phyloP scores from a whole-genome alignment of 345 rosid species.

The Boechera retrofracta region DNA sequence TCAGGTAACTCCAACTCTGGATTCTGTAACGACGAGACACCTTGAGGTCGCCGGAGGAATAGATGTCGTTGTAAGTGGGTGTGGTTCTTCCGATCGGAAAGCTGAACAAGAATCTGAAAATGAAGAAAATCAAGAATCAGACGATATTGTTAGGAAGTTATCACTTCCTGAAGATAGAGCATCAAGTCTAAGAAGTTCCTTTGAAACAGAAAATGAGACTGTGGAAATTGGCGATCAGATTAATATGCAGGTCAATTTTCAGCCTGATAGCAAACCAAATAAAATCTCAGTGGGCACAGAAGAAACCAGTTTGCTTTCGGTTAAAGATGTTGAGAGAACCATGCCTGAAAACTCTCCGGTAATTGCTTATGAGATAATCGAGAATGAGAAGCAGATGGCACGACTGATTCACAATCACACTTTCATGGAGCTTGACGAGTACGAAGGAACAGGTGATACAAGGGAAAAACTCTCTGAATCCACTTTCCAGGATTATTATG shows the following conservation, averaged over 20 bases:
- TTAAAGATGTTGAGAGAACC: conserved; percentile 24
- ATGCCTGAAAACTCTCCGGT: conserved; percentile 19
- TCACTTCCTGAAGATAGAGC: conserved; percentile 45
- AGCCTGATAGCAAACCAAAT: conserved; percentile 22
- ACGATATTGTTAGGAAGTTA: conserved; percentile 14
- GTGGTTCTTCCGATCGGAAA: conserved; percentile 28
- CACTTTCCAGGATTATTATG: conserved; percentile 21
- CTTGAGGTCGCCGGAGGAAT: conserved; percentile 19
- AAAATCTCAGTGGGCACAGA: conserved; percentile 21
- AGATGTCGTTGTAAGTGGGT: conserved; percentile 17
- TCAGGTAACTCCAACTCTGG: background rate
- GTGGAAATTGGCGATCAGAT: conserved; percentile 12
- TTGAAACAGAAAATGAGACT: conserved; percentile 28
- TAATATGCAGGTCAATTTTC: conserved; percentile 8
- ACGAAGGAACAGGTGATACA: conserved; percentile 20
- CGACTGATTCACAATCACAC: conserved; percentile 25
- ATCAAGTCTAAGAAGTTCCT: conserved; percentile 42
- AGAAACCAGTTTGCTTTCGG: conserved; percentile 25
- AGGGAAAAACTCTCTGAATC: conserved; percentile 44
- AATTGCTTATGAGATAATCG: background rate
- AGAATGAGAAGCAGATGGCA: conserved; percentile 28
- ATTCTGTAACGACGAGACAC: conserved; percentile 10
- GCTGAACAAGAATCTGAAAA: conserved; percentile 27
- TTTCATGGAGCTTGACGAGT: conserved; percentile 33
- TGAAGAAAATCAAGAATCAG: conserved; percentile 29